Evolutionary conservation across 139 green algal species (phyloP).

Genomic region (Chlamydomonas applanata): DNA sequence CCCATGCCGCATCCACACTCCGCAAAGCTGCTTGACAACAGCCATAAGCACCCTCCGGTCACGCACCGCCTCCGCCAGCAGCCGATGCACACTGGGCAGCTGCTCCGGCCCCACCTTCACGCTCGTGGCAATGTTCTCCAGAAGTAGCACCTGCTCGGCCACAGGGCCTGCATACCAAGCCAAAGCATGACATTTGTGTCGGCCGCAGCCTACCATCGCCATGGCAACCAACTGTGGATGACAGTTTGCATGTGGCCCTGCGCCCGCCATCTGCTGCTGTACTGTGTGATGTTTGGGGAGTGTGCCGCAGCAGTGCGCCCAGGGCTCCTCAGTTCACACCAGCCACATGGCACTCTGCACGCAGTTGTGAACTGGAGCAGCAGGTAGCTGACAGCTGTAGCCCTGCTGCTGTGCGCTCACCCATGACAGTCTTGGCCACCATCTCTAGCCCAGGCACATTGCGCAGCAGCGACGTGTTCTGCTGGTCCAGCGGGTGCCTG

Average conservation of each 20-base stretch:
- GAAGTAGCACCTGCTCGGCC: conserved; percentile 82
- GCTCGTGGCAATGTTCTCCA: conserved; percentile 92
- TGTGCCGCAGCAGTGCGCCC: no score
- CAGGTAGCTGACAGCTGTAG: no score
- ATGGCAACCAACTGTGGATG: no score
- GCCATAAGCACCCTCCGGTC: not conserved
- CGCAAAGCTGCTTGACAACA: conserved; percentile 2
- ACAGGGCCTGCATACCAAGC: conserved; percentile 54
- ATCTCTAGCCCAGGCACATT: conserved; percentile 69
- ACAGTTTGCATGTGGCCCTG: no score
- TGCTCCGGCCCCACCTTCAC: conserved; percentile 81
- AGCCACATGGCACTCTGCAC: no score
- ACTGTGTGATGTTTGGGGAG: no score
- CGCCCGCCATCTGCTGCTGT: no score
- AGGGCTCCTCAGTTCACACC: no score
- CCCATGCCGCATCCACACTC: no score
- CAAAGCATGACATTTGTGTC: not conserved
- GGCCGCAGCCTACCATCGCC: no score
- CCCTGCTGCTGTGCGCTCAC: conserved; percentile 18
- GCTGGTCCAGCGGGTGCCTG: conserved; percentile 90
- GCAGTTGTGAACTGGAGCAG: no score
- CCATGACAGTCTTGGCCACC: conserved; percentile 74
- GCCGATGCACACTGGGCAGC: conserved; percentile 75
- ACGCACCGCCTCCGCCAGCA: conserved; percentile 73
- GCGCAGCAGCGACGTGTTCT: conserved; percentile 88